Conservation (phyloP, 2,329 filamentous ascomycete species). For the Ascochyta clinopodiicola region DNA sequence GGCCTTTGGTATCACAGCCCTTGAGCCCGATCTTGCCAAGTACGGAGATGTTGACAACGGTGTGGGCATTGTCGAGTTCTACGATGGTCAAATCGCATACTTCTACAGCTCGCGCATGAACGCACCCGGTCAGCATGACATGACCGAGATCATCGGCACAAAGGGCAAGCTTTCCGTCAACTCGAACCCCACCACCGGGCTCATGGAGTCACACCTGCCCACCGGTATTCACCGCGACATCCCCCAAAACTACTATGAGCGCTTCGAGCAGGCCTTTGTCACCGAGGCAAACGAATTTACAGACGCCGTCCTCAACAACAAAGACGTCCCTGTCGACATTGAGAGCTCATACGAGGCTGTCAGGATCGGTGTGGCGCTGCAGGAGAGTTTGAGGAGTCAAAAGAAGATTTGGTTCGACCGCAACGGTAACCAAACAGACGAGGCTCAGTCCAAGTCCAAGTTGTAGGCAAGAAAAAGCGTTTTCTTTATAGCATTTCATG, state of each 20-base stretch:
- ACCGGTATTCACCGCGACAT: constrained; percentile 65
- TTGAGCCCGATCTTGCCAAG: constrained; percentile 63
- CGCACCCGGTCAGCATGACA: constrained; percentile 71
- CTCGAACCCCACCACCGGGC: constrained; percentile 60
- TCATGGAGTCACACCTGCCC: constrained; percentile 63
- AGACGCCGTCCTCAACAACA: constrained; percentile 63
- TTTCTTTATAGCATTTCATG: background rate
- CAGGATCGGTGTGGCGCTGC: constrained; percentile 62
- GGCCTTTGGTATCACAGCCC: constrained; percentile 64
- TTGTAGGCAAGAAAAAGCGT: constrained; percentile 37
- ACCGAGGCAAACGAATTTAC: constrained; percentile 70
- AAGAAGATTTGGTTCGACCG: constrained; percentile 63
- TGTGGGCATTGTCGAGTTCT: constrained; percentile 70
- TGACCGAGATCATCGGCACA: constrained; percentile 71
- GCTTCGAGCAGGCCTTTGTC: constrained; percentile 69
- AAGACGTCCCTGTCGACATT: constrained; percentile 62
- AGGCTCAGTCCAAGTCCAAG: constrained; percentile 34
- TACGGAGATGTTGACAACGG: constrained; percentile 69
- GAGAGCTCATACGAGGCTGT: constrained; percentile 65
- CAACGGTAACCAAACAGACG: constrained; percentile 56
- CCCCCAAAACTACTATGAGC: constrained; percentile 67
- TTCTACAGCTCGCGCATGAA: constrained; percentile 71
- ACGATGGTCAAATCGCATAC: constrained; percentile 67
- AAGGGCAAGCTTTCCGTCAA: constrained; percentile 69
- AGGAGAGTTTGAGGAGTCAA: constrained; percentile 52